phyloP scores from a whole-genome alignment of 1,139 yeast species.

The Scheffersomyces segobiensis region DNA sequence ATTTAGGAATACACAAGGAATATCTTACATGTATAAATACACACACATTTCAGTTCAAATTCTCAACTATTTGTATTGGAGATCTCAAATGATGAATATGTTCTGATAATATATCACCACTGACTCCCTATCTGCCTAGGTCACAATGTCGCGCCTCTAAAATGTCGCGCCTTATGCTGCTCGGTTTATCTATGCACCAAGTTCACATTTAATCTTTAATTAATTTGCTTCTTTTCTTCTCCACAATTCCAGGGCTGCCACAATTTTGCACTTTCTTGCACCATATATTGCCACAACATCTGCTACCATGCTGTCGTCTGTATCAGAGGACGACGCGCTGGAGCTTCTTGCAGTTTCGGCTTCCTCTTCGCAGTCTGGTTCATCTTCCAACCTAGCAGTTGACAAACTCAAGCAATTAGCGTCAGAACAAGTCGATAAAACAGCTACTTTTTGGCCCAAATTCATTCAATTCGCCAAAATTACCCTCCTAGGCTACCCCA shows the following conservation, averaged over 20 bases:
- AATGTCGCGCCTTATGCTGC: not conserved
- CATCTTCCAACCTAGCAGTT: not conserved
- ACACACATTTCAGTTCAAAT: too few relatives aligned
- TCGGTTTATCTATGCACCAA: not conserved
- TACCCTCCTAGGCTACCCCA: slow-evolving; percentile 22
- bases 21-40: not conserved
- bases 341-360: slow-evolving; percentile 9
- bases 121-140: not conserved
- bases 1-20: not conserved
- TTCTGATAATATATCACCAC: not conserved
- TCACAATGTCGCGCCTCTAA: not conserved
- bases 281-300: not conserved
- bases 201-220: not conserved
- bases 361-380: not conserved
- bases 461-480: slow-evolving; percentile 27
- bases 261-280: not conserved
- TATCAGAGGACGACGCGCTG: slow-evolving; percentile 6
- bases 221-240: not conserved
- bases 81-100: too few relatives aligned
- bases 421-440: slow-evolving; percentile 11
- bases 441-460: slow-evolving; percentile 24
- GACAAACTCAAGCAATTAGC: slow-evolving; percentile 3
- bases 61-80: too few relatives aligned
- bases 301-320: not conserved
- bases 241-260: not conserved